Conservation (phyloP, 2,329 filamentous ascomycete species). For the Cladosporium velox region DNA sequence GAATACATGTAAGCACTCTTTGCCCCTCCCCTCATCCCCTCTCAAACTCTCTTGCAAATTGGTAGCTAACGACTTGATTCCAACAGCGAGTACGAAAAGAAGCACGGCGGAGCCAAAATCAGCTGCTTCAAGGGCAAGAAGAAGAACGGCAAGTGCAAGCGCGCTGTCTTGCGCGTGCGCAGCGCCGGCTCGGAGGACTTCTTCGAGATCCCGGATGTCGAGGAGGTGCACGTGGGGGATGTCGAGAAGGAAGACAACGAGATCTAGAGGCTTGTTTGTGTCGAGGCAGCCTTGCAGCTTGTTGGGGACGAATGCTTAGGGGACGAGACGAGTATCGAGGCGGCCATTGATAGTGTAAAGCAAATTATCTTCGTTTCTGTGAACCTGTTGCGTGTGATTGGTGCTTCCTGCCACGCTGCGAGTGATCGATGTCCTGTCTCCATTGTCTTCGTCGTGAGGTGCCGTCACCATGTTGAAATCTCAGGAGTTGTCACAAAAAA, state of each 20-base stretch:
- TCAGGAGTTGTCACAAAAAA: neutral
- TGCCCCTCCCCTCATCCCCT: too few relatives aligned
- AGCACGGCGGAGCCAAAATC: neutral
- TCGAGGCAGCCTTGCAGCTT: neutral
- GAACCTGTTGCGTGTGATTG: neutral
- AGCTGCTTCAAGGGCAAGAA: slow-evolving; percentile 15
- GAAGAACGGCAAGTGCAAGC: slow-evolving; percentile 20
- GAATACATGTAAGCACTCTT: neutral
- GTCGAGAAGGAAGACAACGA: neutral
- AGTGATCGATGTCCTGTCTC: neutral
- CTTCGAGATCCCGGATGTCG: slow-evolving; percentile 17
- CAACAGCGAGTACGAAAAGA: neutral
- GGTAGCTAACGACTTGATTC: neutral
- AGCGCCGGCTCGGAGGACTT: slow-evolving; percentile 13
- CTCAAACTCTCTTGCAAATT: too few relatives aligned
- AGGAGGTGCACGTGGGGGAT: slow-evolving; percentile 1
- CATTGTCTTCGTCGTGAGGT: neutral
- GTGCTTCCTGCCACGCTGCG: neutral
- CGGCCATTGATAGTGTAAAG: neutral
- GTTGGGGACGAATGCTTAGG: neutral
- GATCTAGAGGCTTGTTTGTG: neutral
- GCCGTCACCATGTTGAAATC: neutral
- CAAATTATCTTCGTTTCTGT: neutral
- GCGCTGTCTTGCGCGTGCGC: slow-evolving; percentile 5
- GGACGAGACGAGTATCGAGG: neutral